These are phyloP conservation scores for Coemansia furcata DNA, from an alignment of 192 early-diverging fungal genomes.

Conservation along the genomic window DNA sequence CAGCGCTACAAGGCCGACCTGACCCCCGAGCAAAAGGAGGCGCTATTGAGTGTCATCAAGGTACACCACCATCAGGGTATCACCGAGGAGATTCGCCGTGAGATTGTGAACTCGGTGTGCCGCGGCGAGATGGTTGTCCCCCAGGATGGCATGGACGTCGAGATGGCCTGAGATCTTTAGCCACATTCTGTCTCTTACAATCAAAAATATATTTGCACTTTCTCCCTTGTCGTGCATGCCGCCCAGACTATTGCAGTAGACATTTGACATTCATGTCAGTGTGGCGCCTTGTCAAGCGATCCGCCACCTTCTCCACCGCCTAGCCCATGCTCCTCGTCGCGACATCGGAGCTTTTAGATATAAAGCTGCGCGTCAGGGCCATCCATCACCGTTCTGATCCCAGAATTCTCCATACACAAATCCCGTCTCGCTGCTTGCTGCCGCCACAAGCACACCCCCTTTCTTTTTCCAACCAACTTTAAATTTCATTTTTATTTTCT, in stretches of 20 bases:
- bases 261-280: not conserved
- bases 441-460: constrained; percentile 1
- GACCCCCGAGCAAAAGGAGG: constrained; percentile 91
- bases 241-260: not conserved
- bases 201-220: constrained; percentile 3
- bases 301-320: not conserved
- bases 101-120: constrained; percentile 70
- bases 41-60: constrained; percentile 78
- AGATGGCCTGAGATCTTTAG: constrained; percentile 8
- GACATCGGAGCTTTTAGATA: not conserved
- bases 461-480: not conserved
- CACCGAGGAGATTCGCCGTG: constrained; percentile 91
- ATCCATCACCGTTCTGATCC: not conserved
- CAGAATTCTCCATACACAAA: not conserved
- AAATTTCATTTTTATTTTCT: not conserved
- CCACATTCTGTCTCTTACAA: not conserved
- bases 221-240: not conserved
- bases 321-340: not conserved
- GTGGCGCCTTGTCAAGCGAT: not conserved
- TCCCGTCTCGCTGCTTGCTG: not conserved
- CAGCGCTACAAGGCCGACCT: constrained; percentile 97
- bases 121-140: constrained; percentile 69
- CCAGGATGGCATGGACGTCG: constrained; percentile 56
- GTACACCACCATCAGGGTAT: constrained; percentile 78
- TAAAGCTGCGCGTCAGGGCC: not conserved